Conservation (phyloP, 2,329 filamentous ascomycete genomes). For the Lachnellula suecica region DNA sequence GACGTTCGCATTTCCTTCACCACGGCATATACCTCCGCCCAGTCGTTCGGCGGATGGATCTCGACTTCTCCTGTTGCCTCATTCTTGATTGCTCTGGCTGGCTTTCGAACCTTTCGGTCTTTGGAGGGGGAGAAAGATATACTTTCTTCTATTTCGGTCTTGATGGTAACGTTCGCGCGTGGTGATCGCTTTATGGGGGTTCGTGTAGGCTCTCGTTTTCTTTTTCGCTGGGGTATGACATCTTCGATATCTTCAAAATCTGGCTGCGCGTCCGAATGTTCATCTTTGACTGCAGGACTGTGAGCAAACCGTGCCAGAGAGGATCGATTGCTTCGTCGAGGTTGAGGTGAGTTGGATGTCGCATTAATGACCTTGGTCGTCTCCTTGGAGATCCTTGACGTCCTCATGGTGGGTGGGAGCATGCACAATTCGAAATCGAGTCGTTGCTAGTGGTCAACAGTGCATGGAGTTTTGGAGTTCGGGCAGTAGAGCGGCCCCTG, state of each 20-base stretch:
- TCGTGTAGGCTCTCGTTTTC: conserved; percentile 42
- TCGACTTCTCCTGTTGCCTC: conserved; percentile 39
- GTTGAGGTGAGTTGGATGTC: conserved; percentile 36
- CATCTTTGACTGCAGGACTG: conserved; percentile 26
- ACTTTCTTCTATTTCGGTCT: conserved; percentile 39
- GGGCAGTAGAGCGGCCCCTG: not conserved
- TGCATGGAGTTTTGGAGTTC: not conserved
- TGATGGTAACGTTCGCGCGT: conserved; percentile 34
- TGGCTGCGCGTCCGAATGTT: conserved; percentile 11
- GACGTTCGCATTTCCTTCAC: conserved; percentile 73
- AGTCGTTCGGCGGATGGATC: conserved; percentile 68
- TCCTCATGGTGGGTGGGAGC: conserved; percentile 34
- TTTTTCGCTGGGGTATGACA: conserved; percentile 43
- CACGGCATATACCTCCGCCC: conserved; percentile 77
- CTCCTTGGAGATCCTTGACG: conserved; percentile 58
- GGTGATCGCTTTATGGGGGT: conserved; percentile 23
- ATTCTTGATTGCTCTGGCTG: conserved; percentile 45
- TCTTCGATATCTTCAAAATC: conserved; percentile 56
- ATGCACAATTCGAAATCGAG: not conserved
- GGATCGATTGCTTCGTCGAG: conserved; percentile 50
- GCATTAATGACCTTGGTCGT: conserved; percentile 55
- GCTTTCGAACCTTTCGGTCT: conserved; percentile 42
- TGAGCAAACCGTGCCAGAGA: conserved; percentile 48
- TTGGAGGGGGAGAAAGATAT: conserved; percentile 29
- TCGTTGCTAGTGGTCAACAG: not conserved